phyloP scores from a whole-genome alignment of 768 basidiomycete species.

The Boletales sp. region DNA sequence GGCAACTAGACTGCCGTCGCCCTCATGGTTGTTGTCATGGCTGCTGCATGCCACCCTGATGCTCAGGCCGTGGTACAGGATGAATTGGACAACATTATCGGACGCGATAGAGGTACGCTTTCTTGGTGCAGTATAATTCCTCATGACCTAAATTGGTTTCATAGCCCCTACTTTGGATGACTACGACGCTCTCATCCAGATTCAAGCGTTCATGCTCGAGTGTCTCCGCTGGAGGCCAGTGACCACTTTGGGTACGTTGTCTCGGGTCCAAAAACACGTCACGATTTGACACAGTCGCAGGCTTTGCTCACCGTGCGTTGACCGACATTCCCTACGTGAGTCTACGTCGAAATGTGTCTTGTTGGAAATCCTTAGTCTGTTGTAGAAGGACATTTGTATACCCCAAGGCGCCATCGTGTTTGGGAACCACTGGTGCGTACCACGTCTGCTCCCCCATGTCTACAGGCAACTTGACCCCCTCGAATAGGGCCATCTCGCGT shows the following conservation, averaged over 20 bases:
- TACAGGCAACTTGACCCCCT: neutral
- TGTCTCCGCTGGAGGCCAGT: conserved; percentile 41
- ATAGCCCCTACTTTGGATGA: conserved; percentile 43
- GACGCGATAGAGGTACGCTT: conserved; percentile 34
- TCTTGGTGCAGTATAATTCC: neutral
- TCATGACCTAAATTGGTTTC: neutral
- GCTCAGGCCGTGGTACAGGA: conserved; percentile 49
- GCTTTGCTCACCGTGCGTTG: conserved; percentile 62
- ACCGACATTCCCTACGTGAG: conserved; percentile 61
- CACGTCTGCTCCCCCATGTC: neutral
- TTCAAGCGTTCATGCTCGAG: conserved; percentile 41
- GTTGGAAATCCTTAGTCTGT: conserved; percentile 2
- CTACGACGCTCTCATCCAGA: conserved; percentile 31
- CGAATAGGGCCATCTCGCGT: conserved; percentile 48
- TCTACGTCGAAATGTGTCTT: neutral
- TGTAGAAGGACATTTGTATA: conserved; percentile 33
- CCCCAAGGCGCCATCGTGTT: conserved; percentile 35
- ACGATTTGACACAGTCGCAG: conserved; percentile 20
- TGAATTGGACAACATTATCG: conserved; percentile 52
- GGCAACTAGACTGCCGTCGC: conserved; percentile 46
- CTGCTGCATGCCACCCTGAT: conserved; percentile 52
- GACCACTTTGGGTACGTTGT: conserved; percentile 26
- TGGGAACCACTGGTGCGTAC: conserved; percentile 33
- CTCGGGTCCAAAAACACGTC: neutral
- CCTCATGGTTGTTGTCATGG: conserved; percentile 54